These are phyloP conservation scores for Fagopyrum tataricum DNA, from an alignment of 148 eudicot species.

Conservation along the genomic window DNA sequence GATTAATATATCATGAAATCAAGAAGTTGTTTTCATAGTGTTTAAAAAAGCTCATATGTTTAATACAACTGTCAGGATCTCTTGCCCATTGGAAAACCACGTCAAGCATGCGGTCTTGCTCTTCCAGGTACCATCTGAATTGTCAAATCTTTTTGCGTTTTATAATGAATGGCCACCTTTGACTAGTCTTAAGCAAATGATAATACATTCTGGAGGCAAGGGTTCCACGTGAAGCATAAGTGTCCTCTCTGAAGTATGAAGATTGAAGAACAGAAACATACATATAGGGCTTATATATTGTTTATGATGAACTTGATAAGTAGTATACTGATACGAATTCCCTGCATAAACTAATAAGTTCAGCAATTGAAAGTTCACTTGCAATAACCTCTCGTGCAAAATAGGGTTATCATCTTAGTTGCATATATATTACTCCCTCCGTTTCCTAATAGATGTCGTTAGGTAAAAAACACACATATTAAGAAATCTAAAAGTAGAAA, in stretches of 20 bases:
- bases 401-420: not conserved
- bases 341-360: not conserved
- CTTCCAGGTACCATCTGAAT: conserved; percentile 57
- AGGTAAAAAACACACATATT: no score
- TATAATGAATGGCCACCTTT: not conserved
- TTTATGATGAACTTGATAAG: not conserved
- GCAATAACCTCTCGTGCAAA: not conserved
- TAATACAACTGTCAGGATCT: conserved; percentile 37
- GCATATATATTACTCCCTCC: not conserved
- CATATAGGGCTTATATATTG: not conserved
- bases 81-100: conserved; percentile 70
- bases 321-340: not conserved
- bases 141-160: not conserved
- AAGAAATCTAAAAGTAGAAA: no score
- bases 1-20: not conserved
- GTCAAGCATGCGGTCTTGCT: conserved; percentile 68
- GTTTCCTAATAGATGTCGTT: no score
- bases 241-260: not conserved
- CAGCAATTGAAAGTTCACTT: not conserved
- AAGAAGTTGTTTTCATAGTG: not conserved
- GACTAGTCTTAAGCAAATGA: not conserved
- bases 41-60: conserved; percentile 15
- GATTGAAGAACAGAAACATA: not conserved
- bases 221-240: not conserved
- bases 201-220: not conserved